phyloP scores from a whole-genome alignment of 2,329 filamentous ascomycete species.

The Ampelomyces quisqualis region DNA sequence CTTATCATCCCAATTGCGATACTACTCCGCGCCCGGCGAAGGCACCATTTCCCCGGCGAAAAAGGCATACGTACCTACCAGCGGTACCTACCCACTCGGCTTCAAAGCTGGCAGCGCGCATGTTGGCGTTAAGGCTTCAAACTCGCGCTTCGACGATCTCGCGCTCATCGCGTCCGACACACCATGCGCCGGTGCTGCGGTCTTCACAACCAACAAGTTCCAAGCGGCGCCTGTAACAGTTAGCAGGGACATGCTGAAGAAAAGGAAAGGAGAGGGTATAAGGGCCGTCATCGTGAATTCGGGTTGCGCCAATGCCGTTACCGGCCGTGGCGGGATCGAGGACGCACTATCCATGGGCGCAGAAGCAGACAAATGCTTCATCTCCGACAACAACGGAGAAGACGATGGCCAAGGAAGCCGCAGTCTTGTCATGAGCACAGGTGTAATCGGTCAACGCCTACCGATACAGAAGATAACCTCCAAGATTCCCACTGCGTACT shows the following conservation, averaged over 20 bases:
- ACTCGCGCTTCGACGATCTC: slow-evolving; percentile 88
- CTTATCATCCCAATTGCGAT: slow-evolving; percentile 46
- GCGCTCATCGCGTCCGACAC: slow-evolving; percentile 83
- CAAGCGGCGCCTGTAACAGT: slow-evolving; percentile 93
- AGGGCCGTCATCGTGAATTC: slow-evolving; percentile 89
- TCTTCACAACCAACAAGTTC: slow-evolving; percentile 98
- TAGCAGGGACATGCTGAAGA: slow-evolving; percentile 69
- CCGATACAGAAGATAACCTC: slow-evolving; percentile 87
- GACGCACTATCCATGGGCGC: slow-evolving; percentile 84
- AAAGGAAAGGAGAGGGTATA: slow-evolving; percentile 67
- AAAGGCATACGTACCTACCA: slow-evolving; percentile 83
- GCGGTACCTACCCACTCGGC: slow-evolving; percentile 84
- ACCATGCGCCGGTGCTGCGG: slow-evolving; percentile 83
- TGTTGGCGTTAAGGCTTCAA: slow-evolving; percentile 90
- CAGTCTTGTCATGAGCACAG: slow-evolving; percentile 97
- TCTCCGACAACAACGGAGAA: slow-evolving; percentile 34
- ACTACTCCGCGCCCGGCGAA: slow-evolving; percentile 62
- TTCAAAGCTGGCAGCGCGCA: slow-evolving; percentile 85
- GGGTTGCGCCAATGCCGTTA: slow-evolving; percentile 95
- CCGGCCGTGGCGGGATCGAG: slow-evolving; percentile 82
- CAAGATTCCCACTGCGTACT: slow-evolving; percentile 75
- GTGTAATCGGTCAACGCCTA: slow-evolving; percentile 91
- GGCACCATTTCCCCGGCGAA: slow-evolving; percentile 72
- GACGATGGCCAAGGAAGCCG: slow-evolving; percentile 53
- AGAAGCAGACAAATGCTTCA: slow-evolving; percentile 69